Conservation (phyloP, 2,329 filamentous ascomycete species). For the Trichophyton schoenleinii region DNA sequence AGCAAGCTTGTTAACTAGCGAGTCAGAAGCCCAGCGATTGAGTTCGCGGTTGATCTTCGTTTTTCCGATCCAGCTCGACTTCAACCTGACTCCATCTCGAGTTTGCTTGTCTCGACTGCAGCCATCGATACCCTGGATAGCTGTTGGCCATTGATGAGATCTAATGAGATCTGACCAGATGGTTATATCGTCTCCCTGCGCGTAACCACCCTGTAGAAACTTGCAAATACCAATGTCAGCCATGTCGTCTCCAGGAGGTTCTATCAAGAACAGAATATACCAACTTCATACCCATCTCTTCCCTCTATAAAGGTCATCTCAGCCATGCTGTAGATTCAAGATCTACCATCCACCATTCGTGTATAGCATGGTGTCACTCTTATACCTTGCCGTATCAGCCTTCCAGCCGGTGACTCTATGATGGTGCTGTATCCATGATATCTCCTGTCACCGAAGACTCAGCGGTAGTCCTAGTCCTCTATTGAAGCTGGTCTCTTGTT, state of each 20-base stretch:
- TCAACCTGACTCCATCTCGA: no score
- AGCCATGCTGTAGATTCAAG: neutral
- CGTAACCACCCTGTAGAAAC: neutral
- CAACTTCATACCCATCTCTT: neutral
- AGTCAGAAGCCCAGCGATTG: neutral
- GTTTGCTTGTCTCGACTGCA: no score
- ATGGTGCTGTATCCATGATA: neutral
- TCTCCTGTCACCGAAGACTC: no score
- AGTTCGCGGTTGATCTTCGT: neutral
- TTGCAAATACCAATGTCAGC: no score
- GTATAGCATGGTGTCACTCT: neutral
- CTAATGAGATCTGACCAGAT: no score
- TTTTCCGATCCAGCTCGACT: neutral
- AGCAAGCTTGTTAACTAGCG: neutral
- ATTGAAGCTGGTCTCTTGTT: neutral
- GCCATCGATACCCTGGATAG: no score
- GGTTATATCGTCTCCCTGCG: no score
- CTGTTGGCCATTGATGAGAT: no score
- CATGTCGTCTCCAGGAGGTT: neutral
- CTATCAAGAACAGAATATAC: neutral
- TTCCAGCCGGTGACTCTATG: neutral
- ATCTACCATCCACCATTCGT: neutral
- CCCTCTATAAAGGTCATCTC: neutral
- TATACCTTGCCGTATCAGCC: neutral
- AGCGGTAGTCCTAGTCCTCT: no score